Conservation (phyloP, 2,329 filamentous ascomycete genomes). For the Fusarium pilosicola region DNA sequence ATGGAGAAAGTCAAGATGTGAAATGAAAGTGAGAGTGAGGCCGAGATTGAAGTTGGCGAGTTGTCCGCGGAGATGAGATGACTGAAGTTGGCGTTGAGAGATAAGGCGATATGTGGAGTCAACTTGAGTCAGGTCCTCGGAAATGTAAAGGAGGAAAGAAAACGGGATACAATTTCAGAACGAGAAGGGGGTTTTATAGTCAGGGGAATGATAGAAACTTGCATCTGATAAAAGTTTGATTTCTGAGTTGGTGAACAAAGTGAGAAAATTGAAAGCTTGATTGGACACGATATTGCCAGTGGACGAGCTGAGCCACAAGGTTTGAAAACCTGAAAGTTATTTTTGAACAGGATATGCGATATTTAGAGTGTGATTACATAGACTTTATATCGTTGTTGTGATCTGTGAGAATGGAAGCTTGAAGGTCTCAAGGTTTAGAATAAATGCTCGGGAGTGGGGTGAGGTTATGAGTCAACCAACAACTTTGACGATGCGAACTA, state of each 20-base stretch:
- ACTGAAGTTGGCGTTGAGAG: background rate
- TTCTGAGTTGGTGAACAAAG: no score
- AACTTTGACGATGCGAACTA: no score
- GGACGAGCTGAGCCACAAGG: background rate
- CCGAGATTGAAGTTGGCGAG: background rate
- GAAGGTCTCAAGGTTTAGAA: background rate
- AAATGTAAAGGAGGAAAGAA: background rate
- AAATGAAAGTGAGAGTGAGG: background rate
- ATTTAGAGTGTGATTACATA: no score
- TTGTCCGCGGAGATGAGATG: background rate
- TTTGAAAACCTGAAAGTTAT: rapidly evolving
- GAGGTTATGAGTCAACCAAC: background rate
- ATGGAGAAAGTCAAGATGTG: background rate
- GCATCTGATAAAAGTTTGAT: no score
- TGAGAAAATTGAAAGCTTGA: background rate
- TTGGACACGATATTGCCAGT: no score
- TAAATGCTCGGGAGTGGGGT: background rate
- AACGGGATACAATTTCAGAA: no score
- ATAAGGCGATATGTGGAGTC: background rate
- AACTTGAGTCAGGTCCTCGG: background rate
- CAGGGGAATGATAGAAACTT: background rate
- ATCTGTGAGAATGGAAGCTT: background rate
- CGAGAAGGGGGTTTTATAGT: background rate
- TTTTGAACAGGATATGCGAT: rapidly evolving
- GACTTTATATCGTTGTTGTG: no score